Evolutionary conservation across 2,329 filamentous ascomycete species (phyloP).

Genomic region (Penicillium oxalicum): DNA sequence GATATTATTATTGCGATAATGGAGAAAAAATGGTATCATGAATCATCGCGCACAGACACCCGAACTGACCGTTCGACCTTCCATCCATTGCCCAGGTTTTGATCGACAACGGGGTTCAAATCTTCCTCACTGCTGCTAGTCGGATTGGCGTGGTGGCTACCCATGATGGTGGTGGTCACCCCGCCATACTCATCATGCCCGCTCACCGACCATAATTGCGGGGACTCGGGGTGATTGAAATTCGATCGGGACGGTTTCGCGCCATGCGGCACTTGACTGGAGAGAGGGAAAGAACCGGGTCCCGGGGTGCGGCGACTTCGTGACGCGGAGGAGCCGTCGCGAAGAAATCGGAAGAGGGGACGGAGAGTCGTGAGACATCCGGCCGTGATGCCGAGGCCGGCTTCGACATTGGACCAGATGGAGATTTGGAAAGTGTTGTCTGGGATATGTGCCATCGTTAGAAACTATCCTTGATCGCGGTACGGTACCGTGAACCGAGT

Average conservation of each 20-base stretch:
- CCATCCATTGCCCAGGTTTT: conserved; percentile 5
- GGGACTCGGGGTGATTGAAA: conserved; percentile 2
- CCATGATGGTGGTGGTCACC: conserved; percentile 22
- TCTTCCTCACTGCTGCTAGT: conserved; percentile 19
- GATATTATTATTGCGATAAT: too few relatives aligned
- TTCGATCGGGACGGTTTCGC: conserved; percentile 10
- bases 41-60: conserved; percentile 16
- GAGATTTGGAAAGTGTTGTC: conserved; percentile 42
- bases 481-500: too few relatives aligned
- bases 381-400: conserved; percentile 35
- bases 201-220: conserved; percentile 17
- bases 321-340: conserved; percentile 18
- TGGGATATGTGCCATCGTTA: conserved; percentile 2
- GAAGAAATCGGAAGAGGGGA: conserved; percentile 39
- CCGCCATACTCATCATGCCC: conserved; percentile 18
- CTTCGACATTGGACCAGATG: conserved; percentile 33
- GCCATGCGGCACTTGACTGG: conserved; percentile 9
- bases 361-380: conserved; percentile 36
- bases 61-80: conserved; percentile 18
- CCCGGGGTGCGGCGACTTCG: conserved; percentile 10
- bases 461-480: too few relatives aligned
- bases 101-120: conserved; percentile 8
- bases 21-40: background rate
- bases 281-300: conserved; percentile 17
- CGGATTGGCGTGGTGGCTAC: conserved; percentile 6